Evolutionary conservation across 805 yeast species (phyloP).

Genomic region (Vanderwaltozyma verrucispora): DNA sequence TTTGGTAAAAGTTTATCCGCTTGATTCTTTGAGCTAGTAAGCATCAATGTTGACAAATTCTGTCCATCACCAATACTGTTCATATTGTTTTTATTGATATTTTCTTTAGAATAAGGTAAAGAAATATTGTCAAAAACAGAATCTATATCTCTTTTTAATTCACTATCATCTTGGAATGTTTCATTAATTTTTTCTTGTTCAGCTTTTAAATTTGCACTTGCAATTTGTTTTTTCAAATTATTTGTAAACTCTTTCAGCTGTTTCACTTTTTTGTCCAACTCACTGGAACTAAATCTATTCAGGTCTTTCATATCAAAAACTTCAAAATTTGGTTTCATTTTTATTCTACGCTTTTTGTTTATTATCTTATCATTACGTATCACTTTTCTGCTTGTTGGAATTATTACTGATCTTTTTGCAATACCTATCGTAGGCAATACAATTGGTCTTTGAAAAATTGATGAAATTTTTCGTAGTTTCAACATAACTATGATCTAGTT

Average conservation of each 20-base stretch:
- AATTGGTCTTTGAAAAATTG: too few relatives aligned
- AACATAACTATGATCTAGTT: too few relatives aligned
- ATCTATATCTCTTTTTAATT: conserved; percentile 1
- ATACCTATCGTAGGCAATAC: too few relatives aligned
- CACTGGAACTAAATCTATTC: conserved; percentile 5
- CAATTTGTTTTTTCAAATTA: conserved; percentile 10
- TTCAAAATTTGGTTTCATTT: too few relatives aligned
- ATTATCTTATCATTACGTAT: background rate
- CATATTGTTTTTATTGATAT: too few relatives aligned
- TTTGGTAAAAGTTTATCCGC: conserved; percentile 14
- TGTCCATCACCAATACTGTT: background rate
- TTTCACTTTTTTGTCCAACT: conserved; percentile 20
- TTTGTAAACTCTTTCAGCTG: conserved; percentile 23
- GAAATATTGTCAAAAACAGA: background rate
- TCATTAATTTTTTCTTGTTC: background rate
- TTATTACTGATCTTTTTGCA: too few relatives aligned
- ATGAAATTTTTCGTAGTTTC: too few relatives aligned
- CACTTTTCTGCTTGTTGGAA: background rate
- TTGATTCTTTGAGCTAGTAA: conserved; percentile 7
- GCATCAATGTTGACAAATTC: conserved; percentile 13
- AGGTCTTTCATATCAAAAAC: background rate
- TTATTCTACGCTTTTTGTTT: too few relatives aligned
- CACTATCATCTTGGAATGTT: background rate
- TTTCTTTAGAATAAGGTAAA: too few relatives aligned
- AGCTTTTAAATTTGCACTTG: background rate